Percentiles rank a stretch among this genome's conserved stretches.
Evolutionary conservation across 192 early-diverging fungal genomes (phyloP).

Genomic region (Gonapodya prolifera): DNA sequence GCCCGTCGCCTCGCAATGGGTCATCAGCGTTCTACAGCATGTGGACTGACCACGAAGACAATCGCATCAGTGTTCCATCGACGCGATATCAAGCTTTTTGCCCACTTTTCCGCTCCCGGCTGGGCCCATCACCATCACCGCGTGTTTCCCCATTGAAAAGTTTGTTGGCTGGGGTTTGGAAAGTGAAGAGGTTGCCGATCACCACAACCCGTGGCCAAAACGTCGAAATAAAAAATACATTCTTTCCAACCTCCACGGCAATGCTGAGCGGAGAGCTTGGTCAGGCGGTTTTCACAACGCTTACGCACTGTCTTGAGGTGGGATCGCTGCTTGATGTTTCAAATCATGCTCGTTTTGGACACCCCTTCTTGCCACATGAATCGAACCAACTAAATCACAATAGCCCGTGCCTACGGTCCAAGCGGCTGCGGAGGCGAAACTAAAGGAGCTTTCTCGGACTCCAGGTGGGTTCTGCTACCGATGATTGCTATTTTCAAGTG

Average conservation of each 20-base stretch:
- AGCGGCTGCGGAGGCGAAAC: slow-evolving; percentile 46
- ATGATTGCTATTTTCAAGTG: neutral
- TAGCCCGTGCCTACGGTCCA: slow-evolving; percentile 45
- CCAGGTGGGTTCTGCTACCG: slow-evolving; percentile 31
- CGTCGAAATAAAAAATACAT: neutral
- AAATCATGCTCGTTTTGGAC: neutral
- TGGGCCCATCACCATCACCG: slow-evolving; percentile 82
- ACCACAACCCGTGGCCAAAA: neutral
- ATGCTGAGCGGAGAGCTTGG: slow-evolving; percentile 19
- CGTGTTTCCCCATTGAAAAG: neutral
- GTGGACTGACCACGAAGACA: slow-evolving; percentile 52
- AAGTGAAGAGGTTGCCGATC: neutral
- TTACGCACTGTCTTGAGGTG: slow-evolving; percentile 50
- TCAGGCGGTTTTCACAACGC: slow-evolving; percentile 52
- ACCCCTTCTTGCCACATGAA: neutral
- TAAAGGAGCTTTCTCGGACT: slow-evolving; percentile 49
- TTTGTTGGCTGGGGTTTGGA: neutral
- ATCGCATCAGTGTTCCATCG: neutral
- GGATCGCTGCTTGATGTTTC: neutral
- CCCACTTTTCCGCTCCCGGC: slow-evolving; percentile 78
- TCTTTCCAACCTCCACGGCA: neutral
- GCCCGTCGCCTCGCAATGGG: slow-evolving; percentile 75
- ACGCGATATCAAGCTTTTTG: neutral
- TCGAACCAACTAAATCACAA: neutral
- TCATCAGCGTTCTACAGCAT: slow-evolving; percentile 89